Conservation (phyloP, 164 flowering plant genomes). For the Vitis cinerea region DNA sequence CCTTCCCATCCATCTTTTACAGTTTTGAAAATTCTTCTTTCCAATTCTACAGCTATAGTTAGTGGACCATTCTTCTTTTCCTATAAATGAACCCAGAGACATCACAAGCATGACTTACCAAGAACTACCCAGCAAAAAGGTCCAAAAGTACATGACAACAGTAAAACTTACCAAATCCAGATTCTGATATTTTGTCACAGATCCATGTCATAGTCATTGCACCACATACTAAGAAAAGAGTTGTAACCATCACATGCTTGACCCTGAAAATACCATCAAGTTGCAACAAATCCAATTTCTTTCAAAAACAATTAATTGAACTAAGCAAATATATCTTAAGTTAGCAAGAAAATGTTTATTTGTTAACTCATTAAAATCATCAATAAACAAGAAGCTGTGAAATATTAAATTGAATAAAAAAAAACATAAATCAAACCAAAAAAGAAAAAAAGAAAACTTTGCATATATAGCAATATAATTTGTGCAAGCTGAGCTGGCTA, state of each 20-base stretch:
- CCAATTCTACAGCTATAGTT: not conserved
- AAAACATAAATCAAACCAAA: not conserved
- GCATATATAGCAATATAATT: too few species aligned
- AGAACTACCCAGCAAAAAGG: not conserved
- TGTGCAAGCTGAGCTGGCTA: too few species aligned
- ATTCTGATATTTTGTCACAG: constrained; percentile 86
- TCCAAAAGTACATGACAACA: not conserved
- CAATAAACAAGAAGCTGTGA: not conserved
- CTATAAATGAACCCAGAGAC: not conserved
- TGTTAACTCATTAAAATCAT: not conserved
- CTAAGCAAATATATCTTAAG: not conserved
- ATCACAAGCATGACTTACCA: not conserved
- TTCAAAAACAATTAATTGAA: not conserved
- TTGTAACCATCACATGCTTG: constrained; percentile 85
- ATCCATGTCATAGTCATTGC: constrained; percentile 97
- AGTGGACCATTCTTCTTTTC: not conserved
- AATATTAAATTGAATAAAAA: not conserved
- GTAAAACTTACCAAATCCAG: constrained; percentile 77
- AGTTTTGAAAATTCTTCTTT: not conserved
- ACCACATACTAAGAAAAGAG: constrained; percentile 71
- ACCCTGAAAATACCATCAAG: constrained; percentile 48
- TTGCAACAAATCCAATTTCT: not conserved
- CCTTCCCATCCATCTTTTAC: not conserved
- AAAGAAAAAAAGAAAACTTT: not conserved
- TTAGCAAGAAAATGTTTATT: not conserved